Evolutionary conservation across 257 asterid species (phyloP).

Genomic region (Dorcoceras hygrometricum): DNA sequence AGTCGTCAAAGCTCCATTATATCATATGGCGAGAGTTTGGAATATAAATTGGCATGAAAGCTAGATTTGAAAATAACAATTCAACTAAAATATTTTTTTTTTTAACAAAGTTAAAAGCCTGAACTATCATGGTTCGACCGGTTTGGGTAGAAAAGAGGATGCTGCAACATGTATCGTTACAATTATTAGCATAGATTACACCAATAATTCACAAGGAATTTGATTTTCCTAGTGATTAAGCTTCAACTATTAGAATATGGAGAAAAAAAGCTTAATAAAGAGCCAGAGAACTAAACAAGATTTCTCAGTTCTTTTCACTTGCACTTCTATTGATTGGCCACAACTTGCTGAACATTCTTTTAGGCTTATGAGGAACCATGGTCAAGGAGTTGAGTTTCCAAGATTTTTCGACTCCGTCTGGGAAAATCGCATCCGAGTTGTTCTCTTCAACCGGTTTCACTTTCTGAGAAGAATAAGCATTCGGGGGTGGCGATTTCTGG

Average conservation of each 20-base stretch:
- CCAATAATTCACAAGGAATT: conserved; percentile 40
- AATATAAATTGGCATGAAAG: too few relatives aligned
- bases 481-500: conserved; percentile 55
- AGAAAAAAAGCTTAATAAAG: background rate
- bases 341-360: conserved; percentile 66
- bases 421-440: conserved; percentile 38
- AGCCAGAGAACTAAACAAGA: conserved; percentile 23
- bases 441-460: conserved; percentile 76
- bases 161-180: conserved; percentile 23
- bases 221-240: conserved; percentile 41
- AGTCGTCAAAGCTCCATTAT: too few relatives aligned
- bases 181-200: conserved; percentile 51
- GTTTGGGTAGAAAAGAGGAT: conserved; percentile 19
- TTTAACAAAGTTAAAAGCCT: too few relatives aligned
- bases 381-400: conserved; percentile 38
- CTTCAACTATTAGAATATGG: conserved; percentile 26
- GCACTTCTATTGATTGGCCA: conserved; percentile 64
- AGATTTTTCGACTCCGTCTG: conserved; percentile 17
- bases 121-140: too few relatives aligned
- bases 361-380: conserved; percentile 56
- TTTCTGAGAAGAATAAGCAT: conserved; percentile 57
- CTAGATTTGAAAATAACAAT: too few relatives aligned
- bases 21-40: too few relatives aligned
- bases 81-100: too few relatives aligned
- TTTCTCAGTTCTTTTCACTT: conserved; percentile 47